Evolutionary conservation across 192 early-diverging fungal genomes (phyloP).

Genomic region (Rhizophagus prolifer): DNA sequence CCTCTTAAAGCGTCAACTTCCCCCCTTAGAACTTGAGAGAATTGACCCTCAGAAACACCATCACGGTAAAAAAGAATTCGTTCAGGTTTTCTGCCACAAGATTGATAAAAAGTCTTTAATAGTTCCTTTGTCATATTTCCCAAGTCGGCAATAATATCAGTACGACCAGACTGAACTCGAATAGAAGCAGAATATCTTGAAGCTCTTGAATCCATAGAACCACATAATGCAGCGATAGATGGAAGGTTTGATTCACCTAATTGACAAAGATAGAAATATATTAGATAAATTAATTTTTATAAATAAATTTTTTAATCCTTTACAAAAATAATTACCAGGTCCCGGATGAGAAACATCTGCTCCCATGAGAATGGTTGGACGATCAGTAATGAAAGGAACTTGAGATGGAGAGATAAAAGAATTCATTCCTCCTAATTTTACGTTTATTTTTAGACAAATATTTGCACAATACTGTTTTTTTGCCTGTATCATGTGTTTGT

Average conservation of each 20-base stretch:
- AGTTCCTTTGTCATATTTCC: slow-evolving; percentile 64
- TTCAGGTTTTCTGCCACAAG: slow-evolving; percentile 66
- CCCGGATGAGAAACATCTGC: slow-evolving; percentile 90
- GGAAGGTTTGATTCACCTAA: slow-evolving; percentile 47
- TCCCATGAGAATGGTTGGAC: slow-evolving; percentile 85
- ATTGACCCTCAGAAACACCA: slow-evolving; percentile 90
- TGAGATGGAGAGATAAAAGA: slow-evolving; percentile 56
- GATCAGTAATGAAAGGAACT: slow-evolving; percentile 66
- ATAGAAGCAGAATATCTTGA: slow-evolving; percentile 62
- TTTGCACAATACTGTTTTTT: slow-evolving; percentile 95
- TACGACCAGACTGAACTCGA: slow-evolving; percentile 64
- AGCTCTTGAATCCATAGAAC: slow-evolving; percentile 60
- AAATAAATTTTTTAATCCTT: background rate
- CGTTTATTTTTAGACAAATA: slow-evolving; percentile 90
- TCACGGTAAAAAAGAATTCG: slow-evolving; percentile 89
- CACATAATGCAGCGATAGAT: slow-evolving; percentile 77
- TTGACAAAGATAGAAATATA: slow-evolving; percentile 22
- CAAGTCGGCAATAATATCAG: slow-evolving; percentile 72
- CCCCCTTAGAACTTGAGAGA: slow-evolving; percentile 62
- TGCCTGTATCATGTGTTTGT: slow-evolving; percentile 68
- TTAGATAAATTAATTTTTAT: background rate
- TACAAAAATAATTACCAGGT: slow-evolving; percentile 48
- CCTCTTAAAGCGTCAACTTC: slow-evolving; percentile 69
- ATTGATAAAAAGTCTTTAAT: slow-evolving; percentile 63
- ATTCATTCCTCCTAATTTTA: slow-evolving; percentile 91